phyloP scores from a whole-genome alignment of 176 grass and related monocot species.

The Elaeis guineensis region DNA sequence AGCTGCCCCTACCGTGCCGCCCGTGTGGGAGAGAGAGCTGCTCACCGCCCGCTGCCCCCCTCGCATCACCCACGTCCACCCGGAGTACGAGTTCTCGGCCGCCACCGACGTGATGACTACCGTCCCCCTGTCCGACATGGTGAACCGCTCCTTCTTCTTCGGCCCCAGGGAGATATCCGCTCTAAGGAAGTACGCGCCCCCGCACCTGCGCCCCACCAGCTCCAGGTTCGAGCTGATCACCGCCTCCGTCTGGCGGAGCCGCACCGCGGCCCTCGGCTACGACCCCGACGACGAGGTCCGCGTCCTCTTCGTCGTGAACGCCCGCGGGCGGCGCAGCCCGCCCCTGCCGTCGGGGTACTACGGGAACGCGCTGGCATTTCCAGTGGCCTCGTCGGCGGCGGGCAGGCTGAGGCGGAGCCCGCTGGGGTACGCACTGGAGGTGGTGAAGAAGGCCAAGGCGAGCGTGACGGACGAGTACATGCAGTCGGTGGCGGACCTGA shows the following conservation, averaged over 20 bases:
- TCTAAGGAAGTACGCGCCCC: constrained; percentile 27
- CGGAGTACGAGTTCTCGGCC: constrained; percentile 41
- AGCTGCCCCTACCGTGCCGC: constrained; percentile 18
- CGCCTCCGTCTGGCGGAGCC: constrained; percentile 57
- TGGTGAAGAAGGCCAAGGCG: constrained; percentile 57
- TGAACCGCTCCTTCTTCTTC: constrained; percentile 39
- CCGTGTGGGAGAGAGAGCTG: constrained; percentile 51
- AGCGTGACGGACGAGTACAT: constrained; percentile 51
- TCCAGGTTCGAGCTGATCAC: constrained; percentile 53
- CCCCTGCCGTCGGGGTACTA: constrained; percentile 54
- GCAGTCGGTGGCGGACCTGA: constrained; percentile 52
- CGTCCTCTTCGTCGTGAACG: constrained; percentile 53
- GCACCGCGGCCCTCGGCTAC: constrained; percentile 40
- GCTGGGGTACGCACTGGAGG: constrained; percentile 42
- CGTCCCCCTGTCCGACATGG: not conserved
- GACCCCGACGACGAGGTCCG: constrained; percentile 42
- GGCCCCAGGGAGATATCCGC: constrained; percentile 30
- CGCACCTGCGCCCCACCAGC: constrained; percentile 23
- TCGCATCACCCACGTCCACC: constrained; percentile 27
- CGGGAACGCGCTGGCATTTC: constrained; percentile 64
- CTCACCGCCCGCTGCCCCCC: constrained; percentile 29
- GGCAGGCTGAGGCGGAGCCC: constrained; percentile 27
- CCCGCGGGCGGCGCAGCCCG: constrained; percentile 26
- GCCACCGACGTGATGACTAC: constrained; percentile 18
- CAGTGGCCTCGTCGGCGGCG: constrained; percentile 37